Conservation (phyloP, 768 basidiomycete species). For the Collybiopsis luxurians region DNA sequence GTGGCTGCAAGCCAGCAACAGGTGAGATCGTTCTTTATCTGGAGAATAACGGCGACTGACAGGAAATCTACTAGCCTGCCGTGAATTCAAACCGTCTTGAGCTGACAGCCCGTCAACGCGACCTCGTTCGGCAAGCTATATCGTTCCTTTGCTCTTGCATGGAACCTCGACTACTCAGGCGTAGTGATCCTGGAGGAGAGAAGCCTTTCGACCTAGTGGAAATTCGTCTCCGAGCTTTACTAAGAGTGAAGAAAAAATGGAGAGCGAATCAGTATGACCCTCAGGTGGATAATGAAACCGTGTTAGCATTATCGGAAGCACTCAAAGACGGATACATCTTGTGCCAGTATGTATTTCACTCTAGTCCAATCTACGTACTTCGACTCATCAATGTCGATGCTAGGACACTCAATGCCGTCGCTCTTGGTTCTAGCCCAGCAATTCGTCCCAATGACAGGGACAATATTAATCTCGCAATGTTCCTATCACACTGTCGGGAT, state of each 20-base stretch:
- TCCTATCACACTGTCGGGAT: conserved; percentile 45
- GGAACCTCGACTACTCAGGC: conserved; percentile 18
- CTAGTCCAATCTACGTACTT: no score
- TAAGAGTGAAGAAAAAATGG: conserved; percentile 14
- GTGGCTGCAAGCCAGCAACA: background rate
- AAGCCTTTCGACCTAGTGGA: conserved; percentile 19
- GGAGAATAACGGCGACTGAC: no score
- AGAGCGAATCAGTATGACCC: conserved; percentile 5
- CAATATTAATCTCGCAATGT: conserved; percentile 54
- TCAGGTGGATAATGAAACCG: conserved; percentile 12
- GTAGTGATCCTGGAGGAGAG: conserved; percentile 20
- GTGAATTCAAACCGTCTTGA: background rate
- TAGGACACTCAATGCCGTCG: conserved; percentile 44
- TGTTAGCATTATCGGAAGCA: conserved; percentile 45
- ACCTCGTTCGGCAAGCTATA: conserved; percentile 14
- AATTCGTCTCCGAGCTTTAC: conserved; percentile 15
- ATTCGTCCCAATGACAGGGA: conserved; percentile 45
- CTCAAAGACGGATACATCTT: conserved; percentile 61
- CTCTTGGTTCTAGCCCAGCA: conserved; percentile 44
- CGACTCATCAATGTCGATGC: no score
- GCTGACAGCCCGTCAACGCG: conserved; percentile 6
- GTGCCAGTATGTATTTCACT: conserved; percentile 70
- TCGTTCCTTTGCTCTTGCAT: conserved; percentile 14
- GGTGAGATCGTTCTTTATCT: background rate
- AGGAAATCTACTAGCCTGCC: background rate